Percentiles rank a stretch among this genome's conserved stretches.
phyloP scores from a whole-genome alignment of 768 basidiomycete genomes.

The Auricularia cornea region DNA sequence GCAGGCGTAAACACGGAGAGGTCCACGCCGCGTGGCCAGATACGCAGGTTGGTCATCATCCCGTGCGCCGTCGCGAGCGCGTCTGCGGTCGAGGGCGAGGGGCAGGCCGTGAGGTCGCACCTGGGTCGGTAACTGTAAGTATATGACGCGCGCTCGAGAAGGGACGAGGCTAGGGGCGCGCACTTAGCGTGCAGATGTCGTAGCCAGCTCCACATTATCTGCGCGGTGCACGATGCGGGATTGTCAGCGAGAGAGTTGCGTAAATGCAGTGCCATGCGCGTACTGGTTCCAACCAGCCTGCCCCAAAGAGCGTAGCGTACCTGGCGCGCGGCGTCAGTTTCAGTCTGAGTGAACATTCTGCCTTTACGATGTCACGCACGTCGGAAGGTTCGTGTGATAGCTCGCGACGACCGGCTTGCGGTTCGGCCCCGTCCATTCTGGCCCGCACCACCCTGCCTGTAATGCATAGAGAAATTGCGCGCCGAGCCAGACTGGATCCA shows the following conservation, averaged over 20 bases:
- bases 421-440: slow-evolving; percentile 9
- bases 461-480: slow-evolving; percentile 33
- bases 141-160: not conserved
- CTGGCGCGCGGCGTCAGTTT: slow-evolving; percentile 6
- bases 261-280: not conserved
- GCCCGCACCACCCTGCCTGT: slow-evolving; percentile 28
- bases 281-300: slow-evolving; percentile 25
- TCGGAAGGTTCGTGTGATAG: slow-evolving; percentile 32
- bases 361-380: slow-evolving; percentile 13
- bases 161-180: slow-evolving; percentile 7
- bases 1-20: slow-evolving; percentile 7
- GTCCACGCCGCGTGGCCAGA: slow-evolving; percentile 36
- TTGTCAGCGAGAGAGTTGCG: too few relatives aligned
- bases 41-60: slow-evolving; percentile 26
- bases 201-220: slow-evolving; percentile 30
- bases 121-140: slow-evolving; percentile 11
- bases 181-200: slow-evolving; percentile 23
- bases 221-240: slow-evolving; percentile 1
- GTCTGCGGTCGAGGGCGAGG: slow-evolving; percentile 27
- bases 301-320: slow-evolving; percentile 33
- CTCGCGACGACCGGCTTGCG: slow-evolving; percentile 24
- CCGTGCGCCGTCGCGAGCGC: slow-evolving; percentile 23
- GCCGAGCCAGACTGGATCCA: slow-evolving; percentile 40
- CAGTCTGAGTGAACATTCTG: not conserved
- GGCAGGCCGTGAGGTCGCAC: slow-evolving; percentile 30